Conservation (phyloP, 1,139 yeast genomes). For the Magnusiomyces paraingens region DNA sequence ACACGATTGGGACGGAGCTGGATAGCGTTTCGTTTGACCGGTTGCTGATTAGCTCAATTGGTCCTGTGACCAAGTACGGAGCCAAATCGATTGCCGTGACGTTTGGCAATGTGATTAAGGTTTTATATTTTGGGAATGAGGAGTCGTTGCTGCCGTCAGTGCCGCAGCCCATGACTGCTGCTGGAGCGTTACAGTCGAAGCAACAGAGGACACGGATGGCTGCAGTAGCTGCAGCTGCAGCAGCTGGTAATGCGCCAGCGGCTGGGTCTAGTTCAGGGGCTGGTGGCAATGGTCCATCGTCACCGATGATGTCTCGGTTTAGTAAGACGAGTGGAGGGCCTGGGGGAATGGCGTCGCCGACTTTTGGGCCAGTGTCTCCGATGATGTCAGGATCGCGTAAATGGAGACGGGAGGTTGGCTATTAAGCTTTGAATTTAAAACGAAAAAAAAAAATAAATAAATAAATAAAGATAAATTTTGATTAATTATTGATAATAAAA, state of each 20-base stretch:
- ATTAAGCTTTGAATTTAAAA: constrained; percentile 1
- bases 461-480: too few species aligned
- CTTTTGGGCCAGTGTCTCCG: constrained; percentile 4
- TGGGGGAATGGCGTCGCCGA: constrained; percentile 3
- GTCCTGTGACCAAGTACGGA: constrained; percentile 60
- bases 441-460: not conserved
- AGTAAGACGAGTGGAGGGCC: not conserved
- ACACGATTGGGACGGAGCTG: constrained; percentile 15
- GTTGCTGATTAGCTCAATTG: constrained; percentile 43
- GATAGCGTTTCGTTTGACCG: constrained; percentile 19
- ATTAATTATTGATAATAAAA: too few species aligned
- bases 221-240: not conserved
- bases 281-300: not conserved
- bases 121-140: constrained; percentile 62
- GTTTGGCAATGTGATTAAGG: constrained; percentile 65
- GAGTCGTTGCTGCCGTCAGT: constrained; percentile 27
- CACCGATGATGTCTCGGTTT: not conserved
- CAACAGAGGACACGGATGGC: not conserved
- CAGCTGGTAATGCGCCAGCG: not conserved
- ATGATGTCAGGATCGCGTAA: constrained; percentile 10
- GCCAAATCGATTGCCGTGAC: constrained; percentile 69
- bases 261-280: not conserved
- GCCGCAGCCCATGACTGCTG: not conserved
- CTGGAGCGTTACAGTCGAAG: not conserved
- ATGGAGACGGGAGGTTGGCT: constrained; percentile 15